Evolutionary conservation across 495 filamentous ascomycete genomes (phyloP), one percentile per base, ranked within the genome.

Genomic region (Penicillium dipodomyicola): DNA sequence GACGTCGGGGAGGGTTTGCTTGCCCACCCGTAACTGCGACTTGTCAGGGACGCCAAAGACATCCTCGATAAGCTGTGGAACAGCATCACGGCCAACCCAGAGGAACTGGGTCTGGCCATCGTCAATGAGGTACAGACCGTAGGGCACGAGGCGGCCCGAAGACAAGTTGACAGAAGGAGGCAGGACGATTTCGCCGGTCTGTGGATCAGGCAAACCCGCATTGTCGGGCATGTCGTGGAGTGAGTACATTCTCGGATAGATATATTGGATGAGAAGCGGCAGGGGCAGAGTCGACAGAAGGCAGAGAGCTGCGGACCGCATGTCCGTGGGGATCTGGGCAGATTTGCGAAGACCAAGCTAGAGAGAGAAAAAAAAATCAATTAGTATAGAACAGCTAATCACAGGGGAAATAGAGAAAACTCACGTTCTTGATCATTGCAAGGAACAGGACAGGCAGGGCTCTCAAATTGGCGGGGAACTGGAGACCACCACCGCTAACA

Each of bases 211-310:
- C 30, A 92, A 71, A 49, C 94, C 94, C 5, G 92, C 91, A 57
- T 84, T 85, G 72, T 96, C 91, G n/a, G 94, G 92, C 94, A 98
- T 97, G 72, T 97, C 93, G 63, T 97, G 93, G 40, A 97, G 82
- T 5, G 91, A 96, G 77, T 96, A 96, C 65, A 97, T 81, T 60
- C 84, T 85, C 17, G 93, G 92, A 76, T 97, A 96, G 62, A 98
- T 95, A 76, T 96, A 97, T 77, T 96, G 94, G 62, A 97, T 93
- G 61, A 98, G 74, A 20, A 98, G 84, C 12, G 92, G 90, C 27
- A 96, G 78, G 5, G 94, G 94, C 25, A 97, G 82, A 4, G 95
- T 98, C 20, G 92, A 96, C 44, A 98, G 84, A 62, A 90, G 82
- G 69, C 91, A 96, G 48, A 98, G 85, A 25, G 95, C 92, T 4